phyloP scores from a whole-genome alignment of 2,329 filamentous ascomycete genomes.

The Diaporthe capsici region DNA sequence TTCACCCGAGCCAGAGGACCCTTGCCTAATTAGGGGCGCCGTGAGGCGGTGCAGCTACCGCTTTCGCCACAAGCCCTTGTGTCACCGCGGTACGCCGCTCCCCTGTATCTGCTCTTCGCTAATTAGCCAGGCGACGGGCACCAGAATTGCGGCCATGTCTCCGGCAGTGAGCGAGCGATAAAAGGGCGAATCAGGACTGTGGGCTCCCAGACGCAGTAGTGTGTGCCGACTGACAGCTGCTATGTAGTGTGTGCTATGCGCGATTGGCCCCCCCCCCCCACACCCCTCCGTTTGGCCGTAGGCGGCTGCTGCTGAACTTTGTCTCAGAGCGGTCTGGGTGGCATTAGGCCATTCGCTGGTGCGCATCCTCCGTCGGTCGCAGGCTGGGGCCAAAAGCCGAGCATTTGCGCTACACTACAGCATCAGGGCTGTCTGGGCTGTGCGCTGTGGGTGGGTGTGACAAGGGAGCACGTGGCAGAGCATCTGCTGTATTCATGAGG shows the following conservation, averaged over 20 bases:
- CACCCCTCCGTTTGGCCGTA: not conserved
- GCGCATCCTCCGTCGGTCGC: not conserved
- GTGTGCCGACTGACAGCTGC: slow-evolving; percentile 1
- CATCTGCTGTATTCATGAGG: not conserved
- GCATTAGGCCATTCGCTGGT: slow-evolving; percentile 24
- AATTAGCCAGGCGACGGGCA: not conserved
- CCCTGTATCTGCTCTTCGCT: not conserved
- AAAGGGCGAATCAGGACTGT: not conserved
- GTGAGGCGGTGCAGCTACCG: slow-evolving; percentile 38
- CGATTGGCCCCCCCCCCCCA: slow-evolving; percentile 18
- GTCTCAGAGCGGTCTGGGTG: slow-evolving; percentile 26
- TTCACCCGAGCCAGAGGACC: slow-evolving; percentile 8
- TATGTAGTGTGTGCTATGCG: not conserved
- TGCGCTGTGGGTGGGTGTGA: slow-evolving; percentile 12
- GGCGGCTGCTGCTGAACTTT: slow-evolving; percentile 14
- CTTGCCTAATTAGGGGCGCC: slow-evolving; percentile 14
- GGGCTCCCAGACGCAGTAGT: not conserved
- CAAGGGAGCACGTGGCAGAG: slow-evolving; percentile 26
- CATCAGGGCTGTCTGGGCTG: not conserved
- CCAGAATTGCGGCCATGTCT: slow-evolving; percentile 12
- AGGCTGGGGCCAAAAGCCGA: not conserved
- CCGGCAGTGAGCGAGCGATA: not conserved
- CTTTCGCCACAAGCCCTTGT: slow-evolving; percentile 12
- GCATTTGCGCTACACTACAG: not conserved
- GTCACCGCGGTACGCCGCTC: not conserved